phyloP scores from a whole-genome alignment of 2,329 filamentous ascomycete species.

The Helicocarpus griseus region DNA sequence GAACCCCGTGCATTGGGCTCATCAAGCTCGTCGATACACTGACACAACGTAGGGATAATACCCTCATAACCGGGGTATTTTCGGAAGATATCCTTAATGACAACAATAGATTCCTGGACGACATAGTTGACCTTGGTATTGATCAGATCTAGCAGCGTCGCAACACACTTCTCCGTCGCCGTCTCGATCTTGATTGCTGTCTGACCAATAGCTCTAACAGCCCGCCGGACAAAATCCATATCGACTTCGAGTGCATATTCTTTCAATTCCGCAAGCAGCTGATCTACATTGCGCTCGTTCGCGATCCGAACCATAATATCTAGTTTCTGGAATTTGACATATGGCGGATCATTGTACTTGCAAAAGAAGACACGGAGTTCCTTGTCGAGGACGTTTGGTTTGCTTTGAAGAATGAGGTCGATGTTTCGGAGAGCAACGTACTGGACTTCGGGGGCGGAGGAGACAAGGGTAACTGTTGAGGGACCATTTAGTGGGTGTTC shows the following conservation, averaged over 20 bases:
- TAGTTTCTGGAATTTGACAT: conserved; percentile 93
- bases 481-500: conserved; percentile 11
- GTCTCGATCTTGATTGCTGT: conserved; percentile 97
- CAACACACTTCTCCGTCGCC: conserved; percentile 91
- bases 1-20: conserved; percentile 85
- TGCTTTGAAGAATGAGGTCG: conserved; percentile 87
- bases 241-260: conserved; percentile 97
- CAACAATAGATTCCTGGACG: conserved; percentile 95
- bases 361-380: conserved; percentile 98
- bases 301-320: conserved; percentile 99
- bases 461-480: conserved; percentile 74
- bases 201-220: conserved; percentile 93
- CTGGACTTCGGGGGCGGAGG: conserved; percentile 91
- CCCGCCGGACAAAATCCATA: conserved; percentile 94
- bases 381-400: conserved; percentile 93
- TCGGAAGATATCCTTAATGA: conserved; percentile 96
- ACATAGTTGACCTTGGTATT: conserved; percentile 98
- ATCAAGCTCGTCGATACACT: conserved; percentile 93
- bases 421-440: conserved; percentile 96
- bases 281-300: conserved; percentile 92
- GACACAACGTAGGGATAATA: conserved; percentile 90
- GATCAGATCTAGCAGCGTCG: conserved; percentile 84
- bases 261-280: conserved; percentile 85
- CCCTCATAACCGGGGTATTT: conserved; percentile 98
- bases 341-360: conserved; percentile 98